Base-by-base conservation (phyloP, 345 rosid species). In the Eucalyptus shirleyi region DNA sequence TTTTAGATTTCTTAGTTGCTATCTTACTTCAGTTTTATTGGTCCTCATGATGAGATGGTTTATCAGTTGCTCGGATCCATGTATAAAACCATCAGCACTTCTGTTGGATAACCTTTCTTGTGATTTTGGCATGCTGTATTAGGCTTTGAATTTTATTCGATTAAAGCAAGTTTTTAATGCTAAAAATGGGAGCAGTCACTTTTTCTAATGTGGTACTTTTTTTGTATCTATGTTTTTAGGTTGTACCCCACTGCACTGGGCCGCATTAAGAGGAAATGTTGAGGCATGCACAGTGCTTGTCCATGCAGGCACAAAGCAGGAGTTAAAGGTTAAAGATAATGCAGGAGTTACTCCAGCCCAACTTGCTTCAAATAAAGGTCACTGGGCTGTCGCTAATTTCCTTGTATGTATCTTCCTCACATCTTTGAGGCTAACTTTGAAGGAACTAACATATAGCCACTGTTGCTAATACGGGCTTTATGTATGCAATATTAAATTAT, bases 211-310 rank as follows among this genome's bases (percentile, higher is more conserved):
- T 34, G 47, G 40, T 86, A 32, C 72, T 67, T 72, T 88, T 53
- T 53, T 87, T 62, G 45, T 47, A 89, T 44, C 34, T 37, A 89
- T 89, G 89, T 90, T 87, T 88, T 89, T 91, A 98, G 99, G 99
- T 86, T 97, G 98, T 91, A 97, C 99, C 50, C 99, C 99, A 87
- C 93, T 97, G 94, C 99, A 98, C 89, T 97, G 98, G 99, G 99
- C 99, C 88, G 98, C 93, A 49, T 59, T 95, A 87, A 93, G 92
- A 91, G 98, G 97, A 91, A 95, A 96, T 91, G 93, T 92, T 42
- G 99, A 98, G 93, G 97, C 96, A 50, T 96, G 95, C 92, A 90
- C 96, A 81, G 92, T 97, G 88, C 98, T 98, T 86, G 97, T 96
- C 65, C 99, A 96, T 93, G 96, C 98, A 86, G 99, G 99, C 91